Evolutionary conservation across 164 flowering plant species (phyloP).

Genomic region (Stephania japonica): DNA sequence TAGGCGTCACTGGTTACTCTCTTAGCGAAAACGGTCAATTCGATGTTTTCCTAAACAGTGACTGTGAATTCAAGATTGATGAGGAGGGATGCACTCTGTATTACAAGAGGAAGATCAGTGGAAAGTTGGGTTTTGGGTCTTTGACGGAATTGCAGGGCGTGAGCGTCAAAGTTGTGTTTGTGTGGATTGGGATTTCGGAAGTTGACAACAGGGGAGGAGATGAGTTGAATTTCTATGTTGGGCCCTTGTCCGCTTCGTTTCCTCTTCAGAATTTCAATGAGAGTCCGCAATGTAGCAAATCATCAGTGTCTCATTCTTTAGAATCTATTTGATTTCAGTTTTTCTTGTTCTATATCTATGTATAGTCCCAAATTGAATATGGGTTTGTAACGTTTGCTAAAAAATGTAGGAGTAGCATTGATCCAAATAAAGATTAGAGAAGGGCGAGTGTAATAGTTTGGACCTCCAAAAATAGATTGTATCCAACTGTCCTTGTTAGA

Average conservation of each 20-base stretch:
- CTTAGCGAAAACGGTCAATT: conserved; percentile 25
- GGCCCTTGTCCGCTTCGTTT: conserved; percentile 23
- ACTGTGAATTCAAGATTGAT: conserved; percentile 22
- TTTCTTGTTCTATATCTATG: too few species aligned
- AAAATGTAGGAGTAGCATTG: too few species aligned
- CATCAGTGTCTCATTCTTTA: background rate
- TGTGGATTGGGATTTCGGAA: conserved; percentile 25
- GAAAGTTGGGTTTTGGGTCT: conserved; percentile 20
- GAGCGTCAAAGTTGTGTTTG: conserved; percentile 22
- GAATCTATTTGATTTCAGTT: too few species aligned
- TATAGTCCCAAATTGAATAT: too few species aligned
- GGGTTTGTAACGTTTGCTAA: too few species aligned
- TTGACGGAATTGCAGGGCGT: conserved; percentile 29
- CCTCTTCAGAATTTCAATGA: conserved; percentile 25
- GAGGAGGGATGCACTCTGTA: conserved; percentile 24
- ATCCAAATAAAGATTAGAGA: too few species aligned
- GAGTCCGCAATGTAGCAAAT: conserved; percentile 19
- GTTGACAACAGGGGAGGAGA: conserved; percentile 13
- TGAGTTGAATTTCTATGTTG: conserved; percentile 21
- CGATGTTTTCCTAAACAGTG: conserved; percentile 17
- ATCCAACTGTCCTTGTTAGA: too few species aligned
- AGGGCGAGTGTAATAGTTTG: too few species aligned
- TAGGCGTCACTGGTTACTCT: conserved; percentile 22
- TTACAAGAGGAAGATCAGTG: conserved; percentile 22
- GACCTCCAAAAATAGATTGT: too few species aligned